A percentile compares a stretch with the other conserved stretches of the same genome.
phyloP scores from a whole-genome alignment of 495 filamentous ascomycete genomes.

The Aspergillus homomorphus region DNA sequence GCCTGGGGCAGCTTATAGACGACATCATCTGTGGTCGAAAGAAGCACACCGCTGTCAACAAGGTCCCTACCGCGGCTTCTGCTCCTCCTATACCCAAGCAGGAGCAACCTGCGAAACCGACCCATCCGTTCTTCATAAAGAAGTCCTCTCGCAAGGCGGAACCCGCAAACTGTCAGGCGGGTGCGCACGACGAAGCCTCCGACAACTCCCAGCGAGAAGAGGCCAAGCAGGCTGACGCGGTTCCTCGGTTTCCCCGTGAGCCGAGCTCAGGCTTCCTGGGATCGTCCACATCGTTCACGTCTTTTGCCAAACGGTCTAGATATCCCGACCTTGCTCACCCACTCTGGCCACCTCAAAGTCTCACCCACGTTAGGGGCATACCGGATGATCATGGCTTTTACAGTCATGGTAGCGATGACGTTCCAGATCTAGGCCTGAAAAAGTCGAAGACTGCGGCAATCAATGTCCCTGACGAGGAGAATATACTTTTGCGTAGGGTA shows the following conservation, averaged over 20 bases:
- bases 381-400: not conserved
- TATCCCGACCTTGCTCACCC: constrained; percentile 59
- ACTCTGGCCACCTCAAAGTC: constrained; percentile 67
- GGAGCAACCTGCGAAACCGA: constrained; percentile 53
- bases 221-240: not conserved
- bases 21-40: constrained; percentile 42
- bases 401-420: not conserved
- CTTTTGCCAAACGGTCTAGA: constrained; percentile 42
- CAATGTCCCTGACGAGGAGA: constrained; percentile 34
- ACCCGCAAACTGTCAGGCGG: not conserved
- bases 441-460: constrained; percentile 39
- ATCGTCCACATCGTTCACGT: constrained; percentile 10
- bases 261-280: constrained; percentile 23
- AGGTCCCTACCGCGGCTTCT: constrained; percentile 5
- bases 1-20: constrained; percentile 48
- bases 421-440: constrained; percentile 20
- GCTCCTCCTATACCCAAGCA: constrained; percentile 10
- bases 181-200: constrained; percentile 11
- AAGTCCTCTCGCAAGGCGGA: constrained; percentile 25
- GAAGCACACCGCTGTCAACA: constrained; percentile 8
- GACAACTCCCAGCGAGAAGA: not conserved
- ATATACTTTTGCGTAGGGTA: constrained; percentile 19
- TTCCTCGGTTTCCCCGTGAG: constrained; percentile 6
- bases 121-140: constrained; percentile 78
- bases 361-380: constrained; percentile 51